Evolutionary conservation across 768 basidiomycete species (phyloP), one percentile per base, ranked within the genome.

Genomic region (Pholiota conissans): DNA sequence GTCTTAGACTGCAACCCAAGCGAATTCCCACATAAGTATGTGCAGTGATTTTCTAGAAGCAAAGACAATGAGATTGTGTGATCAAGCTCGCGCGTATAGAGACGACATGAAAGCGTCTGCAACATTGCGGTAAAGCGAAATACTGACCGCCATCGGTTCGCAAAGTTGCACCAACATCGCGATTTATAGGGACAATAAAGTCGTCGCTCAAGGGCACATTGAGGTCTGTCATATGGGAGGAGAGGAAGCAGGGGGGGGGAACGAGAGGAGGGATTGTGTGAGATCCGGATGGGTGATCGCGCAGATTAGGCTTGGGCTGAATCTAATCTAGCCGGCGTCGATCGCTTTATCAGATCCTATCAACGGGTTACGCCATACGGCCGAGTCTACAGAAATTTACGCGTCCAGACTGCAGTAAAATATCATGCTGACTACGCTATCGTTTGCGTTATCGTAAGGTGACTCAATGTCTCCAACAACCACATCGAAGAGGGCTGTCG

Each of bases 1-100:
- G 84, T 78, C 69, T 86, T 91, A 42, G 91, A 84, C 66, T 92
- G 76, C 54, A 89, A 79, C 3, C 97, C 97, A 9, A 98, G 82
- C 24, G 95, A 98, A 75, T 99, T 98, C 30, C 97, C 97, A 69
- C 93, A 95, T 51, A 99, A 85, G 72, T 99, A 99, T 30, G 87
- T 84, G 70, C 85, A 87, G 55, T 77, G 74, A 55, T 67, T 70
- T 49, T 84, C 83, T 79, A 71, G 73, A 76, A 48, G 35, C 22
- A 50, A 18, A 57, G 35, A 22, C 34, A 51, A 27, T 32, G 28
- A n/a, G 27, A 27, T 14, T 8, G n/a, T 7, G 11, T 29, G 16
- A 28, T 45, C 24, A 22, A 46, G 51, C 26, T 45, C 22, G 11
- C 20, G 18, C 11, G 24, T 10, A 24, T 45, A 18, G 42, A 20